phyloP scores from a whole-genome alignment of 164 flowering plant species.

The Malania oleifera region DNA sequence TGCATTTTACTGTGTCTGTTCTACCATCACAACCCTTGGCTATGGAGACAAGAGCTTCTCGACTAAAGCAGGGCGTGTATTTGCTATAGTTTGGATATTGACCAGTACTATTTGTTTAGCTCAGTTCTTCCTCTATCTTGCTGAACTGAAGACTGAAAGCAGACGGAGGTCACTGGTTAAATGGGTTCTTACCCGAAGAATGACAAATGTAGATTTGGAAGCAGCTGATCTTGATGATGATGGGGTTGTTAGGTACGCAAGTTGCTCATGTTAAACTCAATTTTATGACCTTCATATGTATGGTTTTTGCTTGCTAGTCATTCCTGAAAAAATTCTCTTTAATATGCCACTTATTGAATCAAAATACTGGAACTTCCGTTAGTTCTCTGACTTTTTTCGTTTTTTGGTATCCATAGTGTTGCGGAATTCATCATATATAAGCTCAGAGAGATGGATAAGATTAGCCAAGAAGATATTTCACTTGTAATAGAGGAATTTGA shows the following conservation, averaged over 20 bases:
- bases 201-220: slow-evolving; percentile 61
- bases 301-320: no score
- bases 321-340: no score
- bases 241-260: slow-evolving; percentile 53
- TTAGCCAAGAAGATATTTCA: slow-evolving; percentile 57
- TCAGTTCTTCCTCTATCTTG: slow-evolving; percentile 61
- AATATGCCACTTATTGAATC: no score
- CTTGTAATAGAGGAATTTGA: slow-evolving; percentile 53
- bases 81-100: slow-evolving; percentile 79
- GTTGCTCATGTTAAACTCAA: no score
- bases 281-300: no score
- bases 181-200: slow-evolving; percentile 54
- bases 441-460: slow-evolving; percentile 87
- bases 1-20: slow-evolving; percentile 81
- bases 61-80: slow-evolving; percentile 55
- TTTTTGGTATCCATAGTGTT: slow-evolving; percentile 34
- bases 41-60: slow-evolving; percentile 90
- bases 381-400: neutral
- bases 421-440: slow-evolving; percentile 68
- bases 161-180: slow-evolving; percentile 43
- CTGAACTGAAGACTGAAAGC: slow-evolving; percentile 51
- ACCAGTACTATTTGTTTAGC: slow-evolving; percentile 67
- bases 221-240: slow-evolving; percentile 81
- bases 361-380: neutral
- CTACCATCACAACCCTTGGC: slow-evolving; percentile 80